Evolutionary conservation across 768 basidiomycete species (phyloP), one percentile per base, ranked within the genome.

Genomic region (Kwoniella botswanensis): DNA sequence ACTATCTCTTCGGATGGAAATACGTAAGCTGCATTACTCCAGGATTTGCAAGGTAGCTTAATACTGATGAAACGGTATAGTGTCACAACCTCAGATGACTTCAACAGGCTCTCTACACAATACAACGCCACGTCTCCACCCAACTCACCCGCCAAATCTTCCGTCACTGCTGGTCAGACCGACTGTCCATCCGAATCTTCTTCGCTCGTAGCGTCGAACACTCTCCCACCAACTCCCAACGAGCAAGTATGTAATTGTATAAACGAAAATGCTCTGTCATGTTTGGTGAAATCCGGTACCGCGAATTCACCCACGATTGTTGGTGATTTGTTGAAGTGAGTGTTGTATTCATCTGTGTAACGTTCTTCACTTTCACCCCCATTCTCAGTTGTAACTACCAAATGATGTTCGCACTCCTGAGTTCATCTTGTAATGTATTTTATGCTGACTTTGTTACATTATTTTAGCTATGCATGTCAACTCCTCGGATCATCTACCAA

Each of bases 171-270:
- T 18, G 91, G 90, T 67, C 87, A 88, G 41, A 73, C 86, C 4
- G 82, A 79, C n/a, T 97, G 94, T 85, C 91, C 93, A 17, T 71
- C 87, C 18, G 79, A 87, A 70, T 89, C 87, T 73, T 80, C 86
- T n/a, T 86, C 85, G 2, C 88, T 91, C 82, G 84, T 88, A 55
- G 92, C 90, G 43, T 89, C 90, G 6, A 86, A 86, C 1, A 89
- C 86, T 11, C 85, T 96, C 43, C 94, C 94, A 18, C 89, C 91
- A 0, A 97, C 94, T 5, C 94, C 94, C 2, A 90, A 92, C 81
- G 87, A 90, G 63, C 84, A 86, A 26, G 90, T 90, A n/a, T 97
- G 94, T 84, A 84, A 86, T 65, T 97, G 94, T 82, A 79, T 95
- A 75, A 86, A 89, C 81, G 84, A 83, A 63, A 83, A 82, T 61